Percentiles rank a stretch among this genome's conserved stretches.
These are phyloP conservation scores for Yamadazyma nakazawae DNA, from an alignment of 805 yeast species.

Conservation along the genomic window DNA sequence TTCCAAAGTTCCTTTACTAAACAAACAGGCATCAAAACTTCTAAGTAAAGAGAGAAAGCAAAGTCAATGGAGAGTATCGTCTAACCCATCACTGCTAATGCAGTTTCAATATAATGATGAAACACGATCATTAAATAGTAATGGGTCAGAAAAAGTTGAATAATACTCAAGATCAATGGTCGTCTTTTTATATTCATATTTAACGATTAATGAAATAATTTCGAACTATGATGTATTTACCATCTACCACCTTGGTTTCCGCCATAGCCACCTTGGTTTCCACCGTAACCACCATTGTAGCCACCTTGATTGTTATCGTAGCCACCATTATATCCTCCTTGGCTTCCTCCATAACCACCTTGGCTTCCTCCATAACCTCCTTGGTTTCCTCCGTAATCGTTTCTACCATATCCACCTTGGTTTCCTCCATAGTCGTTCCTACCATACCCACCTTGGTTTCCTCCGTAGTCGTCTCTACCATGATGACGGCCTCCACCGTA, in stretches of 20 bases:
- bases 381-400: conserved; percentile 14
- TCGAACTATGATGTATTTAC: conserved; percentile 1
- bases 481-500: background rate
- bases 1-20: conserved; percentile 28
- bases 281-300: conserved; percentile 16
- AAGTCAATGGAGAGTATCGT: conserved; percentile 2
- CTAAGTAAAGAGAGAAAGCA: conserved; percentile 2
- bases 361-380: conserved; percentile 11
- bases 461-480: conserved; percentile 11
- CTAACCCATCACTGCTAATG: conserved; percentile 17
- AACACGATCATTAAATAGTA: conserved; percentile 19
- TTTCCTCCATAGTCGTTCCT: conserved; percentile 2
- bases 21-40: conserved; percentile 28
- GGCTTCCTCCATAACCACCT: conserved; percentile 9
- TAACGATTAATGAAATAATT: conserved; percentile 12
- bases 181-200: conserved; percentile 5
- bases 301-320: conserved; percentile 13
- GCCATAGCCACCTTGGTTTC: conserved; percentile 11
- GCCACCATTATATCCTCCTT: conserved; percentile 17
- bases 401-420: conserved; percentile 14
- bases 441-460: conserved; percentile 12
- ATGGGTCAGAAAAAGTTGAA: conserved; percentile 26
- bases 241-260: conserved; percentile 16
- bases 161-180: conserved; percentile 2
- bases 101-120: conserved; percentile 15